Evolutionary conservation across 257 asterid genomes (phyloP), one percentile per base, ranked within the genome.

Genomic region (Solanum lignicaule): DNA sequence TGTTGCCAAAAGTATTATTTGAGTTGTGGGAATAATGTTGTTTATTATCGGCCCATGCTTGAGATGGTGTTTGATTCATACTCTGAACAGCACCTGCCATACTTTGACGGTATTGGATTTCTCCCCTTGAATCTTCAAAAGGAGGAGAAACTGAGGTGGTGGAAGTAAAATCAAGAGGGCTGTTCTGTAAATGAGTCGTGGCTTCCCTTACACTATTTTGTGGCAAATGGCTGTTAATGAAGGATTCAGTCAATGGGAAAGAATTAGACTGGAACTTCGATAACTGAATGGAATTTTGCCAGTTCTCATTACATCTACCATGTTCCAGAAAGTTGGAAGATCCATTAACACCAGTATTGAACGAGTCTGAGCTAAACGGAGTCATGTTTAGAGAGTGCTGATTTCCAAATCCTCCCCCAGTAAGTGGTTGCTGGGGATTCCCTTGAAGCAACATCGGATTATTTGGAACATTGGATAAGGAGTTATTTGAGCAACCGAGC

Each of bases 321-420:
- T 91, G 93, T 87, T 93, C 95, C 86, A 91, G 82, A 71, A 95
- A 82, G 87, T 90, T 91, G 39, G 95, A 81, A 52, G 98, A 86
- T 31, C 91, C 89, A 65, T 88, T 83, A 83, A 90, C 88, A 78
- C 91, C 90, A 31, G 72, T 83, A 69, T 89, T 87, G 84, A 92
- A 91, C 9, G 93, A 68, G 69, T 91, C 98, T 5, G 94, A 29
- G 87, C 87, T 90, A 62, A 96, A 93, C 13, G 94, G 72, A 88
- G 90, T 89, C 90, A 89, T 87, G 62, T 83, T 90, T 52, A 87
- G 91, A 71, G 93, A 87, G 68, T 93, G 86, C 60, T 90, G 94
- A 84, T 91, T 89, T 36, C 91, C 91, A 83, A 93, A 92, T 86
- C 94, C 96, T 83, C 91, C 91, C 31, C 87, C 92, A 31, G 78